Base-by-base conservation (phyloP, 768 basidiomycete genomes). In the Tulasnella sp. region DNA sequence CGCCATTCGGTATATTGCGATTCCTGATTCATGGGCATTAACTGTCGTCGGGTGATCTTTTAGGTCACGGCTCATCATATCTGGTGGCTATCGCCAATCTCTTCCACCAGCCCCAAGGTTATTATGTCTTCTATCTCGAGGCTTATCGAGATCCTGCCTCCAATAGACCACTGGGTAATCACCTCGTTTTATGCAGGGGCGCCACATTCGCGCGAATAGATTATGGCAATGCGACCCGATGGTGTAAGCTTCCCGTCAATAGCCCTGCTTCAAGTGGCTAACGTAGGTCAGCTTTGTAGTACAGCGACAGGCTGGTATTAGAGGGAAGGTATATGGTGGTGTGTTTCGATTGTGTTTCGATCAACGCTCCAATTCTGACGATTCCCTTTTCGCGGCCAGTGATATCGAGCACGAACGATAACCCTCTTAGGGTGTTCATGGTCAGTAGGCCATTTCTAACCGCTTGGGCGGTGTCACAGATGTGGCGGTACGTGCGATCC, bases 381-480 rank as follows among this genome's bases (percentile, higher is more conserved):
- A 4, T 24, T 1, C 17, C 1, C 2, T 49, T 12, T 12, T 4
- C 53, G 7, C 12, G 11, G 48, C 43, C 49, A 11, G 45, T 38
- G 3, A 21, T 30, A 21, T 21, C 30, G n/a, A 34, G 43, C 25
- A 22, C 24, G 7, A 9, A 49, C 30, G 48, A 46, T 22, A 59
- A 31, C 17, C 30, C 57, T 2, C 45, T 34, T 34, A 21, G 49
- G 27, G 17, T 49, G 12, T 31, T 59, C 17, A 24, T 51, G 21
- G 15, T 15, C 34, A 49, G 49, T 1, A 44, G 57, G 3, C 57
- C 57, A n/a, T 59, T 49, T 50, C 46, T 59, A 11, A 59, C 49
- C 4, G 49, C 45, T 44, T 59, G 57, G 57, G 27, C 34, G 45
- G 49, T 59, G 46, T 31, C 29, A 11, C 57, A 59, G 25, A 51